These are phyloP conservation scores for Bretziella fagacearum DNA, from an alignment of 2,329 filamentous ascomycete genomes.

Conservation along the genomic window DNA sequence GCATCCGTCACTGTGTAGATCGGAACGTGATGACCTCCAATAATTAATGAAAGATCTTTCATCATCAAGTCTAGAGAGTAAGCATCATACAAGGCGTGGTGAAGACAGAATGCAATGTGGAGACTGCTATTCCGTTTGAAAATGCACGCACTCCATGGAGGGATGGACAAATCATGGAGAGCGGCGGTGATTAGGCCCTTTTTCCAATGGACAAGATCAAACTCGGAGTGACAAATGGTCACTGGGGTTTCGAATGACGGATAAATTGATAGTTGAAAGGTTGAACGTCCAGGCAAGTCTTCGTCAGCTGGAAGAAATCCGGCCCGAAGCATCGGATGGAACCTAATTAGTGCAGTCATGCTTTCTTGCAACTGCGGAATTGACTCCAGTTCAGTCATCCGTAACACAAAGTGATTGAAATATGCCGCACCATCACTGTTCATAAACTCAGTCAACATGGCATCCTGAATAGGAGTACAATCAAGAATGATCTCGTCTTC, in stretches of 20 bases:
- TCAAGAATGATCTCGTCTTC: slow-evolving; percentile 16
- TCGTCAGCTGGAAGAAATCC: slow-evolving; percentile 44
- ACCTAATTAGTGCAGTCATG: slow-evolving; percentile 37
- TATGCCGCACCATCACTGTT: slow-evolving; percentile 52
- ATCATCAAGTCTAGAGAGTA: slow-evolving; percentile 52
- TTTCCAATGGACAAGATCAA: slow-evolving; percentile 26
- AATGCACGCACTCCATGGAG: slow-evolving; percentile 47
- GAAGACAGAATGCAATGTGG: slow-evolving; percentile 28
- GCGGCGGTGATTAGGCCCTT: slow-evolving; percentile 20
- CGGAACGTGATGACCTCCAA: slow-evolving; percentile 17
- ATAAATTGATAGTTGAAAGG: slow-evolving; percentile 9
- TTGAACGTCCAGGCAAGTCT: background rate
- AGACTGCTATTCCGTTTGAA: slow-evolving; percentile 18
- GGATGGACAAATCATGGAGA: slow-evolving; percentile 30
- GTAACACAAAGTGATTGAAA: slow-evolving; percentile 52
- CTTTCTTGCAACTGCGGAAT: slow-evolving; percentile 31
- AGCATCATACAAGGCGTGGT: slow-evolving; percentile 80
- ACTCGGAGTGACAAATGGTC: slow-evolving; percentile 10
- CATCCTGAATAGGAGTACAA: slow-evolving; percentile 63
- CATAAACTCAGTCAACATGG: slow-evolving; percentile 61
- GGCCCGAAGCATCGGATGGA: slow-evolving; percentile 58
- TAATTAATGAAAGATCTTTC: slow-evolving; percentile 30
- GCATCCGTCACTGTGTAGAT: background rate
- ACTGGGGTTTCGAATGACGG: background rate
- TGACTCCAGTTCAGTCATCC: slow-evolving; percentile 27